Percentiles rank a stretch among this genome's conserved stretches.
These are phyloP conservation scores for Pinus albicaulis DNA, from an alignment of 75 land plant species.

Conservation along the genomic window DNA sequence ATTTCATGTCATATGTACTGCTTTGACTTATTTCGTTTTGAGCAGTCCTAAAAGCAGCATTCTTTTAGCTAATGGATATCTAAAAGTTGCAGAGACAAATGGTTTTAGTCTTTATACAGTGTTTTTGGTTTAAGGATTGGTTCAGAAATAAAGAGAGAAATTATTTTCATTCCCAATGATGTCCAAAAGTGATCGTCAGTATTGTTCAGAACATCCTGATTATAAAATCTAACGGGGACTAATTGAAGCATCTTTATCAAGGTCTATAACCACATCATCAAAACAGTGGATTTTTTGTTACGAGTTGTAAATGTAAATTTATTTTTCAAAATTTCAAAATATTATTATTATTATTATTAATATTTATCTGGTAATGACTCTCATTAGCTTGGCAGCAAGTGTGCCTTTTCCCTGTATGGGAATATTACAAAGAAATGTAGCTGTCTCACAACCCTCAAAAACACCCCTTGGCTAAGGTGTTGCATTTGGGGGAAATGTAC, in stretches of 20 bases:
- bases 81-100: too few relatives aligned
- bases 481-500: too few relatives aligned
- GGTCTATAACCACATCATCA: neutral
- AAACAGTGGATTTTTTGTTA: neutral
- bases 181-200: neutral
- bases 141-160: neutral
- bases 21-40: constrained; percentile 7
- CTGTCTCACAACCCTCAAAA: too few relatives aligned
- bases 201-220: too few relatives aligned
- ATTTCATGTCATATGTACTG: neutral
- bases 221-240: neutral
- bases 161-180: neutral
- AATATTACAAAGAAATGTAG: too few relatives aligned
- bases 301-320: too few relatives aligned
- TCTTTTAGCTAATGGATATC: neutral
- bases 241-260: neutral
- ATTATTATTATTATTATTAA: too few relatives aligned
- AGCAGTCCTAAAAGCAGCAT: neutral
- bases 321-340: too few relatives aligned
- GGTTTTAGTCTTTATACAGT: neutral
- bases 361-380: too few relatives aligned
- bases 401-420: too few relatives aligned
- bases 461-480: too few relatives aligned
- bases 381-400: too few relatives aligned
- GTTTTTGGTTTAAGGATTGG: neutral